Percentiles rank a stretch among this genome's conserved stretches.
These are phyloP conservation scores for Pseudocercospora cruenta DNA, from an alignment of 2,329 filamentous ascomycete species.

Conservation along the genomic window DNA sequence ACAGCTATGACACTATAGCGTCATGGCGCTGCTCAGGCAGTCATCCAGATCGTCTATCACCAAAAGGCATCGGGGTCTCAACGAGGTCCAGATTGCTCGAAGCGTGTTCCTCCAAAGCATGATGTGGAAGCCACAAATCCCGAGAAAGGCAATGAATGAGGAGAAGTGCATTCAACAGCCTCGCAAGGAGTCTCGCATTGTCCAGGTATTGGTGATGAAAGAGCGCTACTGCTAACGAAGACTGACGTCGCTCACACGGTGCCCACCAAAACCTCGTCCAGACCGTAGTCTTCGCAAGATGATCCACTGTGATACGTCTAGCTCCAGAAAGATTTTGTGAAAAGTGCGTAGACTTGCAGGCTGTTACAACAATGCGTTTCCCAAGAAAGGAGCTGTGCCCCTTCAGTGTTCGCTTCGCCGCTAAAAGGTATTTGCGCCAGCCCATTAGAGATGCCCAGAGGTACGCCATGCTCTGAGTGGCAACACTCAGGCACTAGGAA, in stretches of 20 bases:
- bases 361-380: background rate
- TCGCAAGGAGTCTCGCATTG: background rate
- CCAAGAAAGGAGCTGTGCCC: background rate
- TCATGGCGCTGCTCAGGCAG: background rate
- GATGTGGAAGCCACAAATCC: background rate
- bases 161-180: background rate
- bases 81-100: background rate
- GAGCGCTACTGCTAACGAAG: background rate
- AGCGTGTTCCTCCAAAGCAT: background rate
- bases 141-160: background rate
- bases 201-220: background rate
- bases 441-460: background rate
- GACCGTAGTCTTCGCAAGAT: background rate
- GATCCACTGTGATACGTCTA: background rate
- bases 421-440: conserved; percentile 6
- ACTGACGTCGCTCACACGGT: background rate
- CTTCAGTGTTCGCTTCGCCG: background rate
- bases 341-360: background rate
- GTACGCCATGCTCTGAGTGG: background rate
- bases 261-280: background rate
- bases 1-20: background rate
- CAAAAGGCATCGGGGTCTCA: background rate
- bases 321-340: background rate
- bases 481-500: background rate
- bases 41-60: background rate